phyloP scores from a whole-genome alignment of 75 land plant species.

The Cunninghamia lanceolata region DNA sequence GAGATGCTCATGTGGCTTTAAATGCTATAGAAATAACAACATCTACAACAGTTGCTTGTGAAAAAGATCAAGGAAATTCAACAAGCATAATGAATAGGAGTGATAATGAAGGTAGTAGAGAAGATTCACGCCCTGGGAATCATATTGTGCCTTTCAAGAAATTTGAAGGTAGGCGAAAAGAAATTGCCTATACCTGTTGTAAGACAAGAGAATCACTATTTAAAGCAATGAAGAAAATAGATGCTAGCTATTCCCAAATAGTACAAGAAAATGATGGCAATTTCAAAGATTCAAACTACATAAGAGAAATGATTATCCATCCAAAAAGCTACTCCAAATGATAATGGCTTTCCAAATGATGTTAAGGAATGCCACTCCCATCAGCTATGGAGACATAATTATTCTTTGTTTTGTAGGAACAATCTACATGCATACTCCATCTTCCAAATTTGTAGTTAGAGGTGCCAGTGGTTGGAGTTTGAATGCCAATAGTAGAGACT shows the following conservation, averaged over 20 bases:
- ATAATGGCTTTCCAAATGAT: too few relatives aligned
- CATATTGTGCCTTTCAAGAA: slow-evolving; percentile 7
- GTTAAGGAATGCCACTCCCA: background rate
- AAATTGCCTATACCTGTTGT: background rate
- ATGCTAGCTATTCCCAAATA: slow-evolving; percentile 9
- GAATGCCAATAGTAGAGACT: background rate
- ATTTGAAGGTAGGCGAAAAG: slow-evolving; percentile 7
- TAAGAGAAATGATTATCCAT: too few relatives aligned
- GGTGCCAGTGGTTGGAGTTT: background rate
- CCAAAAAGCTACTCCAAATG: too few relatives aligned
- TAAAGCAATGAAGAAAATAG: slow-evolving; percentile 13
- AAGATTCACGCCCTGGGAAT: background rate
- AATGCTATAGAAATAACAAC: slow-evolving; percentile 79
- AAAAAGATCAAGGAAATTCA: slow-evolving; percentile 4
- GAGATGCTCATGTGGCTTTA: slow-evolving; percentile 83
- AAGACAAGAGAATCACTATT: slow-evolving; percentile 2
- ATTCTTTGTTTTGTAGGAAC: background rate
- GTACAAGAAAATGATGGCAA: background rate
- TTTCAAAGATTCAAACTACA: too few relatives aligned
- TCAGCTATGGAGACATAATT: background rate
- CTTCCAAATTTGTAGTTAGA: background rate
- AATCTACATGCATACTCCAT: background rate
- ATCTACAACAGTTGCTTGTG: slow-evolving; percentile 42
- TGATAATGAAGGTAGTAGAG: background rate
- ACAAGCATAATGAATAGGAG: background rate